Base-by-base conservation (phyloP, 306 rosid genomes). In the Prunus dulcis region DNA sequence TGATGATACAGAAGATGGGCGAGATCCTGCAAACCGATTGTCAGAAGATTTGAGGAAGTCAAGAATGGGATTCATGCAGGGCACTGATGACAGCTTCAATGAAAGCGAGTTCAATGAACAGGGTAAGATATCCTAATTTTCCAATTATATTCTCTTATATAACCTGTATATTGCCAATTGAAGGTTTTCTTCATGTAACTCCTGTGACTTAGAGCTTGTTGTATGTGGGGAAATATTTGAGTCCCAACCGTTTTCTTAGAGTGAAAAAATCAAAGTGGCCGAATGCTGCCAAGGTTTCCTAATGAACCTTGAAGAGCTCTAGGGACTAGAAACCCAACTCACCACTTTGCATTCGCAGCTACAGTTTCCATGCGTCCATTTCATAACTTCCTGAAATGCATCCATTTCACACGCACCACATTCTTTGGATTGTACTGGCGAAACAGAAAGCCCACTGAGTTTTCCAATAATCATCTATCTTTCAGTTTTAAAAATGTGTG, bases 21-120 rank as follows among this genome's bases (percentile, higher is more conserved):
- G 94, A 67, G 99, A 96, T 91, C 89, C 73, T 71, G 94, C 93
- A 77, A 91, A 89, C 61, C 84, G 91, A 76, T 93, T 93, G 65
- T 93, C 90, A 41, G 99, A 96, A 80, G 99, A 96, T 85, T 86
- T 87, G 73, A 91, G 97, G 88, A 96, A 96, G 80, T 89, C 99
- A 43, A 89, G 99, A 88, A 96, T 96, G 99, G 98, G 98, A 73
- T 89, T 91, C 85, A 85, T 89, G 41, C 94, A 84, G 77, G 94
- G 94, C 55, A 97, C 90, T 30, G 99, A 91, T 67, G 99, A 96
- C 69, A 81, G 89, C 87, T 91, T 82, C 81, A 93, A 89, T 79
- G 99, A 93, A 80, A 87, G 78, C 60, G 99, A 91, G 86, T 89
- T 82, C 88, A 87, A 58, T 55, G 98, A 93, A 41, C 97, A 88